Base-by-base conservation (phyloP, 306 rosid genomes). In the Luffa aegyptiaca region DNA sequence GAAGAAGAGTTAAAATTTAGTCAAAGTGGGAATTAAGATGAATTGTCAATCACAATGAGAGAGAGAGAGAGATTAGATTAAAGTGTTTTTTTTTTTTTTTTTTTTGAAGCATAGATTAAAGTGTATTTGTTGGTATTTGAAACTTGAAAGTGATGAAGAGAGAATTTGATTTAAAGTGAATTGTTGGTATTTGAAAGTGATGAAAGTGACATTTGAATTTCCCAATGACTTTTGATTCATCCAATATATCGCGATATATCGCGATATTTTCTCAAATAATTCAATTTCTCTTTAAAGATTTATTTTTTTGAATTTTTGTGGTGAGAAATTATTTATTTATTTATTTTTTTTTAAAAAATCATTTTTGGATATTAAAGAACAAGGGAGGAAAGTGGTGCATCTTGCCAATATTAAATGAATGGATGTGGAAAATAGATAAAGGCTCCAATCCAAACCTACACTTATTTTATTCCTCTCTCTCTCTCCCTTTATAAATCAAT, bases 381-480 rank as follows among this genome's bases (percentile, higher is more conserved):
- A 51, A 8, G 13, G 37, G 39, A 44, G 58, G 65, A 53, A 63
- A 79, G 78, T 78, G 82, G 73, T 57, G 80, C 79, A 84, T 77
- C 83, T 58, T 56, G 20, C 81, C n/a, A 56, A 69, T 62, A 66
- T 61, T 56, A 63, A 82, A 83, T 83, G 79, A 83, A 65, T 69
- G 76, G 88, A 77, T 42, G 84, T 76, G 85, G 80, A 85, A 69
- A 82, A 80, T 82, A 79, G 81, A 69, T 39, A 20, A 70, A 46
- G 72, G 81, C 66, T 75, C 41, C 48, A 71, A 70, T 48, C 74
- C 41, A 64, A 71, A 71, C 76, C 39, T 45, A 61, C 69, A 37
- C 66, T 37, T 26, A 12, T 61, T 41, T 49, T 52, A 17, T 80
- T 62, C 39, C 10, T 10, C 49, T 36, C 69, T 36, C 69, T 68